Evolutionary conservation across 208 protist species (phyloP).

Genomic region (Trichomonas vaginalis): DNA sequence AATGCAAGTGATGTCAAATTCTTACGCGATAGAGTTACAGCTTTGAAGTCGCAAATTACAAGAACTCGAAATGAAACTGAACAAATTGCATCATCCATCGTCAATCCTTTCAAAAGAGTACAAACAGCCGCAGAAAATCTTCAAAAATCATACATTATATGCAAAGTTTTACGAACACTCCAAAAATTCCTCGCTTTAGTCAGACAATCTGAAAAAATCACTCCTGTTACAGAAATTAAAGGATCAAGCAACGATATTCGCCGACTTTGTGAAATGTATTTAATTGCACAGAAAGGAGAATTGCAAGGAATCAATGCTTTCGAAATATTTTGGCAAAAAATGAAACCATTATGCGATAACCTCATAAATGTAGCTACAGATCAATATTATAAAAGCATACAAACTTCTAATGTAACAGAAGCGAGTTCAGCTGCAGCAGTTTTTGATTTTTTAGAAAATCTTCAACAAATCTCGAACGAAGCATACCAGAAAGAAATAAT

Average conservation of each 20-base stretch:
- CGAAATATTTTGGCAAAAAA: not conserved
- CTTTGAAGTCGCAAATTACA: not conserved
- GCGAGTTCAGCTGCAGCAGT: not conserved
- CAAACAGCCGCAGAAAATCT: not conserved
- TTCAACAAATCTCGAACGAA: not conserved
- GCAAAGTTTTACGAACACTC: not conserved
- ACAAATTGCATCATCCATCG: not conserved
- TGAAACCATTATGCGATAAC: not conserved
- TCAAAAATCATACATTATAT: not conserved
- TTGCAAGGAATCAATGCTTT: not conserved
- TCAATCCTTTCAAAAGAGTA: not conserved
- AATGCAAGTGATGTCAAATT: constrained; percentile 11
- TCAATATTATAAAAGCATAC: not conserved
- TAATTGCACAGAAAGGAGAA: not conserved
- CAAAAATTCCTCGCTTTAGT: not conserved
- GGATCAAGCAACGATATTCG: not conserved
- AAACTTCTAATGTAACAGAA: not conserved
- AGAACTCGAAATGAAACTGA: not conserved
- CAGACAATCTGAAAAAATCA: not conserved
- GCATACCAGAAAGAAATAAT: not conserved
- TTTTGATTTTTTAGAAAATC: not conserved
- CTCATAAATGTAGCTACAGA: not conserved
- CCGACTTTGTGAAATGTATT: not conserved
- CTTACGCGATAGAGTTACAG: not conserved
- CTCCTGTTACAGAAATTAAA: not conserved